A percentile compares a stretch with the other conserved stretches of the same genome.
Conservation (phyloP, 2,329 filamentous ascomycete genomes). For the Fusarium succisae region DNA sequence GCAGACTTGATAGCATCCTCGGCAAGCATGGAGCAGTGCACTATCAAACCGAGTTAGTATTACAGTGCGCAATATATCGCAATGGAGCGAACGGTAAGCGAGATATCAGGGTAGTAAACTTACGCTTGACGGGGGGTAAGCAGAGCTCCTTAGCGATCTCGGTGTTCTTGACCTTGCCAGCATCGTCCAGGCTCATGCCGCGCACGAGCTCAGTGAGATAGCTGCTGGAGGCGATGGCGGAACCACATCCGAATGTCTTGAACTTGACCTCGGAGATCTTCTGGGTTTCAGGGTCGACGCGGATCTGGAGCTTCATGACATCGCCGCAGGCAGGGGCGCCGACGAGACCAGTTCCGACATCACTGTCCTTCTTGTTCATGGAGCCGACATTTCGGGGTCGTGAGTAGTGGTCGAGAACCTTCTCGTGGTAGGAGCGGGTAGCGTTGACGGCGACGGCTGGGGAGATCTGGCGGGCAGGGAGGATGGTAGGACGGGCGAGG, state of each 20-base stretch:
- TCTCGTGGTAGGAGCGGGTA: constrained; percentile 62
- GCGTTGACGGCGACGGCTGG: constrained; percentile 52
- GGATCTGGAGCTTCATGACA: constrained; percentile 84
- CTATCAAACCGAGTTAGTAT: constrained; percentile 55
- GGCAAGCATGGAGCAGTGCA: constrained; percentile 91
- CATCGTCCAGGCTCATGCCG: constrained; percentile 95
- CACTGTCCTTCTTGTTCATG: constrained; percentile 75
- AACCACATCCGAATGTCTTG: constrained; percentile 97
- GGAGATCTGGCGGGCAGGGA: constrained; percentile 54
- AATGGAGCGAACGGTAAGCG: neutral
- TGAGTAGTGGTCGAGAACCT: constrained; percentile 62
- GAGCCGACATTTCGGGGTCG: constrained; percentile 65
- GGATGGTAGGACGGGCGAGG: constrained; percentile 49
- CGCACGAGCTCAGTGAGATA: constrained; percentile 95
- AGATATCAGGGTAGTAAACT: constrained; percentile 50
- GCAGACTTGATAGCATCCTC: constrained; percentile 93
- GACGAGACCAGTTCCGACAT: constrained; percentile 92
- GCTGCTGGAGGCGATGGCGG: constrained; percentile 91
- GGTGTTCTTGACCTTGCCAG: constrained; percentile 91
- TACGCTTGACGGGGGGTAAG: constrained; percentile 86
- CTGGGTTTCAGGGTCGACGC: constrained; percentile 86
- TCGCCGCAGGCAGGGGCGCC: constrained; percentile 89
- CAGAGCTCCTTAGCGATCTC: constrained; percentile 98
- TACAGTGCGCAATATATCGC: constrained; percentile 21
- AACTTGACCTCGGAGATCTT: constrained; percentile 96